Conservation (phyloP, 2,329 filamentous ascomycete species). For the Xylariaceae sp. region DNA sequence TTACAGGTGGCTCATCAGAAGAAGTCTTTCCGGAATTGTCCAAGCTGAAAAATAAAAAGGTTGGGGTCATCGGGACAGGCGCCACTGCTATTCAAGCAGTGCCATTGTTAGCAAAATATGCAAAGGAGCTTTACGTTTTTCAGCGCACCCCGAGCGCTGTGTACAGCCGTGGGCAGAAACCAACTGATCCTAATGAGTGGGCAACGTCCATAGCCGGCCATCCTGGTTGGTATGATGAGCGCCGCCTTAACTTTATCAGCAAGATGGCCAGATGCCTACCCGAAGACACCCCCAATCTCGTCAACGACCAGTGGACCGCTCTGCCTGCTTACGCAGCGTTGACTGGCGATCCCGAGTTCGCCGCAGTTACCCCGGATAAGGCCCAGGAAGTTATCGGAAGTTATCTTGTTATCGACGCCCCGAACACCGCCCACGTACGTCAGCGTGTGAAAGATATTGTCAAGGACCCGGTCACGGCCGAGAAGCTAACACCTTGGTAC, state of each 20-base stretch:
- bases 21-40: slow-evolving; percentile 45
- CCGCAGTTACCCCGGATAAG: slow-evolving; percentile 43
- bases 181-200: slow-evolving; percentile 49
- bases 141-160: slow-evolving; percentile 56
- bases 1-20: slow-evolving; percentile 49
- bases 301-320: slow-evolving; percentile 56
- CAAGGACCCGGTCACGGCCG: slow-evolving; percentile 56
- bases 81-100: slow-evolving; percentile 55
- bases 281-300: slow-evolving; percentile 44
- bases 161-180: slow-evolving; percentile 32
- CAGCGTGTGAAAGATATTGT: slow-evolving; percentile 57
- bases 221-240: slow-evolving; percentile 56
- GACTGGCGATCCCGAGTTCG: slow-evolving; percentile 42
- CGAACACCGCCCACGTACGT: slow-evolving; percentile 51
- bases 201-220: slow-evolving; percentile 40
- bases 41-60: slow-evolving; percentile 53
- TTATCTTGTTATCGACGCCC: slow-evolving; percentile 49
- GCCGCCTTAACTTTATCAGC: slow-evolving; percentile 51
- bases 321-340: slow-evolving; percentile 48
- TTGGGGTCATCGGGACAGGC: slow-evolving; percentile 58
- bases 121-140: slow-evolving; percentile 60
- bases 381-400: slow-evolving; percentile 45
- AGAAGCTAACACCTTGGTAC: slow-evolving; percentile 55
- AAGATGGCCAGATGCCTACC: slow-evolving; percentile 42
- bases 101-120: slow-evolving; percentile 52